Evolutionary conservation across 345 rosid species (phyloP).

Genomic region (Salix dunnii): DNA sequence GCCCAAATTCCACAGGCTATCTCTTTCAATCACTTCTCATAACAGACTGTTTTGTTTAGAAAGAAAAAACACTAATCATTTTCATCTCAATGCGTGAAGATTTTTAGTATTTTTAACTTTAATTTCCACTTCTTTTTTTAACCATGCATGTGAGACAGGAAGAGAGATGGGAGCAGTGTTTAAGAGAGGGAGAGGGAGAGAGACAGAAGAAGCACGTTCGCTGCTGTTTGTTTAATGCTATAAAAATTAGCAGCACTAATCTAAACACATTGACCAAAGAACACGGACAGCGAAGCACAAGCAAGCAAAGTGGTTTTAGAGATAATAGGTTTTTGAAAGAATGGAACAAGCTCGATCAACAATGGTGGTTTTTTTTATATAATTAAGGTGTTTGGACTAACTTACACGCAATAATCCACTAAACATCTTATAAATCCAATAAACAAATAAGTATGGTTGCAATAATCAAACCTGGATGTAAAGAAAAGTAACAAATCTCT

Average conservation of each 20-base stretch:
- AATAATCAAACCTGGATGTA: too few relatives aligned
- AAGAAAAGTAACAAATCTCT: too few relatives aligned
- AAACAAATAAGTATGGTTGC: too few relatives aligned
- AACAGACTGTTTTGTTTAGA: neutral
- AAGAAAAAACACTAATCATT: slow-evolving; percentile 42
- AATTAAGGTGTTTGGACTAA: too few relatives aligned
- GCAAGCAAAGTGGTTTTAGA: slow-evolving; percentile 25
- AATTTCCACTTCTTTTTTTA: neutral
- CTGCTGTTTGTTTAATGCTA: slow-evolving; percentile 27
- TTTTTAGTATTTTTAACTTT: neutral
- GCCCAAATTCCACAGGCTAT: slow-evolving; percentile 58
- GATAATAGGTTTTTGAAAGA: neutral
- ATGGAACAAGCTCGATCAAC: neutral
- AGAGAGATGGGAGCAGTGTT: neutral
- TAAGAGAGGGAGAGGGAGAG: slow-evolving; percentile 22
- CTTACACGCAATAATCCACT: too few relatives aligned
- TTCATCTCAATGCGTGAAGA: slow-evolving; percentile 36
- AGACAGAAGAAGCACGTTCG: slow-evolving; percentile 54
- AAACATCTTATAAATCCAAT: too few relatives aligned
- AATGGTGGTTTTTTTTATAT: neutral
- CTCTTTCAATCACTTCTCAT: slow-evolving; percentile 1
- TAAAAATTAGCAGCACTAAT: slow-evolving; percentile 2
- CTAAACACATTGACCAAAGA: slow-evolving; percentile 25
- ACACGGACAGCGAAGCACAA: slow-evolving; percentile 38
- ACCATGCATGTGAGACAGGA: neutral